A percentile compares a stretch with the other conserved stretches of the same genome.
Conservation (phyloP, 1,284 basidiomycete species). For the Sanghuangporus weigelae region DNA sequence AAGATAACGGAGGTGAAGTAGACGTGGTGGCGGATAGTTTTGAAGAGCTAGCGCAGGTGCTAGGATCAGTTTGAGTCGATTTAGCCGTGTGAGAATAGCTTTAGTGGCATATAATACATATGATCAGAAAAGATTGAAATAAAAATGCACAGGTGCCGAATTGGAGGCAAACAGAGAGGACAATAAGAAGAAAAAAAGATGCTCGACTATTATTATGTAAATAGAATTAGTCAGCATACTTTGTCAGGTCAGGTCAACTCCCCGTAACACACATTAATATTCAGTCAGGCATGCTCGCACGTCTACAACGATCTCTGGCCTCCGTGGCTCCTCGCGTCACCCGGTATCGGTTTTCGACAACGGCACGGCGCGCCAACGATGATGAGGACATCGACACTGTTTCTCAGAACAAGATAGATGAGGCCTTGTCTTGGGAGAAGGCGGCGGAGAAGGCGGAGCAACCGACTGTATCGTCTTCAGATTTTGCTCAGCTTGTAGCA, state of each 20-base stretch:
- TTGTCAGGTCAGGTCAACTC: no score
- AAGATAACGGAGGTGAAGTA: constrained; percentile 44
- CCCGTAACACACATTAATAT: not conserved
- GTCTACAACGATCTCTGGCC: constrained; percentile 10
- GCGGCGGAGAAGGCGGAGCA: not conserved
- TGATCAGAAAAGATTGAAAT: no score
- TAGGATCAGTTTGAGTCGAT: not conserved
- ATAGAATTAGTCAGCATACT: not conserved
- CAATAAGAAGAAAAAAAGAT: not conserved
- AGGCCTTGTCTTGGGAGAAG: not conserved
- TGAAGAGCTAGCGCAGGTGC: constrained; percentile 33
- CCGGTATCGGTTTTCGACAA: constrained; percentile 11
- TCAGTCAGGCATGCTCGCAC: constrained; percentile 4
- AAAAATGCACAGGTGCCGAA: no score
- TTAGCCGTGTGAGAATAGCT: no score
- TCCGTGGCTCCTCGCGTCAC: not conserved
- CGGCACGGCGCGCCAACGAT: not conserved
- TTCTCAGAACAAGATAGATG: not conserved
- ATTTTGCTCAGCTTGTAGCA: not conserved
- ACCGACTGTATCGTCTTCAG: not conserved
- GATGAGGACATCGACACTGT: not conserved
- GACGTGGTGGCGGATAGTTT: constrained; percentile 42
- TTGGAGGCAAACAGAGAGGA: not conserved
- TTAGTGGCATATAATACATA: not conserved
- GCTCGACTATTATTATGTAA: not conserved